Base-by-base conservation (phyloP, 2,329 filamentous ascomycete genomes). In the Akanthomyces lecanii region DNA sequence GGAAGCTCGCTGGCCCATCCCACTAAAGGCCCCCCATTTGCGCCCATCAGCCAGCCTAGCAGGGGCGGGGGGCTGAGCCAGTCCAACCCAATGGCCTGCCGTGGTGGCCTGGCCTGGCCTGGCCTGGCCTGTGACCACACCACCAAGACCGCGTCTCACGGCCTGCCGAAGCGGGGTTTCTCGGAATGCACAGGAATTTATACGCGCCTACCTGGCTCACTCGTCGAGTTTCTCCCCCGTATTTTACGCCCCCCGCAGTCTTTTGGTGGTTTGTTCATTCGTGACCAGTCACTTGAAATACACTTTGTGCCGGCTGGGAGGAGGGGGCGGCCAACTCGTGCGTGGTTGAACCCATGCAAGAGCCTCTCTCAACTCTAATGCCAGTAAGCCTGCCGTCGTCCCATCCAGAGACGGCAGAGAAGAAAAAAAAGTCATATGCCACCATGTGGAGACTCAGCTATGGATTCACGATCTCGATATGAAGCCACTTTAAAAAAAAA, bases 401-500 rank as follows among this genome's bases (percentile, higher is more conserved):
- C 23, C 23, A n/a, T 55, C 16, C 38, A 56, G 10, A 56, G 53
- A 42, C 25, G 47, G 18, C 16, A 30, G 25, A n/a, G 23, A 50
- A 28, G 10, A 5, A 28, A 52, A 52, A 48, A 44, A 42, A 50
- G 25, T 4, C 21, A 59, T 25, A 36, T 42, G 30, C 56, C 56
- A 47, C 45, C 36, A 61, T 30, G 57, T 61, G 57, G 57, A 61
- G 48, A 28, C 52, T 47, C n/a, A 30, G 30, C n/a, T 61, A 52
- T 61, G 57, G 57, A 53, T 45, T 53, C 57, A 25, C 57, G 47
- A 61, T 61, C 57, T 61, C 57, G 57, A 61, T 61, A 61, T 38
- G 48, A 61, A 61, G 57, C 57, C 57, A 61, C 57, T 61, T 53
- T 40, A 59, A 51, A 51, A 58, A 59, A 59, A 59, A 50, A 59